Evolutionary conservation across 176 grass and related monocot genomes (phyloP), one percentile per base, ranked within the genome.

Genomic region (Zoysia pacifica): DNA sequence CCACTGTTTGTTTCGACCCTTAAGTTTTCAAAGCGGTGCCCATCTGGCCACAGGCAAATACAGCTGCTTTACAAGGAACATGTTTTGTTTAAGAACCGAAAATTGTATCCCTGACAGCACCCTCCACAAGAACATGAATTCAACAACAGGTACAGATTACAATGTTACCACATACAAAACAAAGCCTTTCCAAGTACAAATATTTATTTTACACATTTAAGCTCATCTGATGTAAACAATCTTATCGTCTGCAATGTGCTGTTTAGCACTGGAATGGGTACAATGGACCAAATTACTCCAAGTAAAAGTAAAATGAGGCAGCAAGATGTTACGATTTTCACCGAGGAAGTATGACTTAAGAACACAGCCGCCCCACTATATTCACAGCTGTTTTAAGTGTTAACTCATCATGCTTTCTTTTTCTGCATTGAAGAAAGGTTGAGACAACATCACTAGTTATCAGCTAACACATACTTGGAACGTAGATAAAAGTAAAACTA

Each of bases 351-450:
- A 71, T 42, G 45, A 81, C 58, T 35, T 52, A 3, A 56, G 75
- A 45, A 20, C 62, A 5, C 62, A 80, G 45, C 39, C 60, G 41
- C 48, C 9, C 40, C 3, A 69, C 35, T 60, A 48, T 82, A 86
- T 89, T 78, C 79, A 86, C 87, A 86, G 15, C 14, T 62, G 61
- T 73, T 50, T 84, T 69, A 84, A 54, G 46, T 52, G 61, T 79
- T 79, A 68, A 44, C 50, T 61, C 78, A 77, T 89, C 73, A 89
- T 10, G 87, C 74, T 7, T 50, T 76, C 78, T 89, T 89, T 51
- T 86, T 70, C 81, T 84, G 72, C 39, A 75, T 62, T 75, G 52
- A 79, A 74, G 35, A 54, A 69, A 70, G 20, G 69, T 43, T 58
- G 13, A 80, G 20, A 70, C 49, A 16, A 35, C 45, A 79, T 0